Conservation (phyloP, 192 early-diverging fungal species). For the Coemansia sp. region DNA sequence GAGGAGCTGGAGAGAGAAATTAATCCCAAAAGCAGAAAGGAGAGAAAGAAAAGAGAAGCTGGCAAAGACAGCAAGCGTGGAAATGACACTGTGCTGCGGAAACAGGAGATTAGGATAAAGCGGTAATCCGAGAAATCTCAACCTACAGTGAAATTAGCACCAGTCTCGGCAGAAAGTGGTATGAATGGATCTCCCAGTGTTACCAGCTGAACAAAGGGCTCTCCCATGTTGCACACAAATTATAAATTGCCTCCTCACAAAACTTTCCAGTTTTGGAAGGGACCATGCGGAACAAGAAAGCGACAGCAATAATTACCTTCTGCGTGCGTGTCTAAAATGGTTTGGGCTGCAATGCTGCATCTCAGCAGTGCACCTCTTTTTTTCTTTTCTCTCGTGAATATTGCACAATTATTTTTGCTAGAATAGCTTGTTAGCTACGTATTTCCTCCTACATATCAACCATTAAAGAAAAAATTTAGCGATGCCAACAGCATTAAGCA, state of each 20-base stretch:
- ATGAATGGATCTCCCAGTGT: no score
- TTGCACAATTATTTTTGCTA: no score
- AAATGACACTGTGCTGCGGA: neutral
- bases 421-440: neutral
- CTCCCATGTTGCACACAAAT: neutral
- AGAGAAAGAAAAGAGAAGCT: neutral
- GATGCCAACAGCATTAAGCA: conserved; percentile 13
- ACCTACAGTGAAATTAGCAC: no score
- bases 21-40: neutral
- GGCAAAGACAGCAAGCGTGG: neutral
- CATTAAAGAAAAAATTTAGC: neutral
- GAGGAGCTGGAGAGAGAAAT: neutral
- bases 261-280: no score
- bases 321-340: no score
- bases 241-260: no score
- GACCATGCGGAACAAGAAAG: neutral
- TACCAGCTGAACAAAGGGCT: no score
- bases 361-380: neutral
- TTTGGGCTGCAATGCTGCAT: no score
- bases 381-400: neutral
- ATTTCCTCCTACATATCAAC: neutral
- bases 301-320: no score
- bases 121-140: no score
- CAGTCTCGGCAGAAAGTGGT: no score
- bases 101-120: neutral